phyloP scores from a whole-genome alignment of 2,329 filamentous ascomycete species.

The Thielaviopsis punctulata region DNA sequence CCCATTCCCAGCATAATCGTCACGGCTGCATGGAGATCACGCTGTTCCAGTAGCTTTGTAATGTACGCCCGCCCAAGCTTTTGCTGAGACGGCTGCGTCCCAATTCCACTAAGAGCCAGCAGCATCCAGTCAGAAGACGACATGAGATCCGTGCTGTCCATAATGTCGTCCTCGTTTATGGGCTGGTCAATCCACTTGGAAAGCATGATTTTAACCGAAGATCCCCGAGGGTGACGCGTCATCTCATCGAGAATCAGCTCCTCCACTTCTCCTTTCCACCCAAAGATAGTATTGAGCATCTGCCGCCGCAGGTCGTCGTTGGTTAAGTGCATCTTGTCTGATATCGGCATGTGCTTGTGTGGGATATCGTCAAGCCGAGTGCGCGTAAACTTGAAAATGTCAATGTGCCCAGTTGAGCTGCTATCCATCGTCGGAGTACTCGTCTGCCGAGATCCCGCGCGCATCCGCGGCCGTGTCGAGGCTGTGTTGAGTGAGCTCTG shows the following conservation, averaged over 20 bases:
- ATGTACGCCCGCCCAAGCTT: constrained; percentile 84
- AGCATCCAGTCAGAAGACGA: constrained; percentile 96
- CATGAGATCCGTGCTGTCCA: constrained; percentile 67
- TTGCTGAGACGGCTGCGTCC: constrained; percentile 57
- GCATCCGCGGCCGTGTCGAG: neutral
- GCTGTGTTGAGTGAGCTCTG: constrained; percentile 2
- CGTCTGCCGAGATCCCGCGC: neutral
- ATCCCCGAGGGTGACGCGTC: constrained; percentile 52
- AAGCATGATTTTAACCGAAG: constrained; percentile 63
- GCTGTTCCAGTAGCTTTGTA: constrained; percentile 72
- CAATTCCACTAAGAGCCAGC: constrained; percentile 77
- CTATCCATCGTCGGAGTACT: neutral
- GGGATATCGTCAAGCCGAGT: constrained; percentile 67
- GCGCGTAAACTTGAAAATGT: constrained; percentile 75
- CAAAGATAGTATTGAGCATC: constrained; percentile 89
- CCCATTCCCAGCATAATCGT: constrained; percentile 87
- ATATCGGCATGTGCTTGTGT: constrained; percentile 50
- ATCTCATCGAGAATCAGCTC: constrained; percentile 74
- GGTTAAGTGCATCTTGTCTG: constrained; percentile 43
- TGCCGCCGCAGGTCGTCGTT: constrained; percentile 70
- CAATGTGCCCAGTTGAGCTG: constrained; percentile 31
- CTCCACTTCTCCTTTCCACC: constrained; percentile 76
- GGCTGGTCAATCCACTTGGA: constrained; percentile 86
- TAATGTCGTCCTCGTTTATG: constrained; percentile 56
- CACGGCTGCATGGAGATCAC: constrained; percentile 80